A percentile compares a stretch with the other conserved stretches of the same genome.
phyloP scores from a whole-genome alignment of 495 filamentous ascomycete genomes.

The Aspergillus panamensis region DNA sequence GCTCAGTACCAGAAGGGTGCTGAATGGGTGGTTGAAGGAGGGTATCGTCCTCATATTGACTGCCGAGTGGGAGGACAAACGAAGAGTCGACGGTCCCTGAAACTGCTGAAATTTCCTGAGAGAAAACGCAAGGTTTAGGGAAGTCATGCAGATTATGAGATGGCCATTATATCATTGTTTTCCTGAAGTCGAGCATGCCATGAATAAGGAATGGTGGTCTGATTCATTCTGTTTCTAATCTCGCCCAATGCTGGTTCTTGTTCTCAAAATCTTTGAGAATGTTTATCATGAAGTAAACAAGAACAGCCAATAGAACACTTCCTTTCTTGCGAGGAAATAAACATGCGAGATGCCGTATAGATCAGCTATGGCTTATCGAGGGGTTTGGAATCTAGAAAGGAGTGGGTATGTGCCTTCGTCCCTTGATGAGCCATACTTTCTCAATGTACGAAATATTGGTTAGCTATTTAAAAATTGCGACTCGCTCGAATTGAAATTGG shows the following conservation, averaged over 20 bases:
- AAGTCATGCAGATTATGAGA: neutral
- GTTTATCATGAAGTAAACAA: neutral
- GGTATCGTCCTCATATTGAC: conserved; percentile 10
- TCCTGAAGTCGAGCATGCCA: neutral
- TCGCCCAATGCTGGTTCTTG: neutral
- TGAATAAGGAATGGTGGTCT: neutral
- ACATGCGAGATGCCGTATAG: neutral
- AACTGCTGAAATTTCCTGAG: neutral
- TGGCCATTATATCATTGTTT: neutral
- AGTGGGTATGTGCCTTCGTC: neutral
- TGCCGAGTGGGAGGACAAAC: neutral
- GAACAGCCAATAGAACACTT: neutral
- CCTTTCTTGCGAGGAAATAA: neutral
- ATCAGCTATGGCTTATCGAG: neutral
- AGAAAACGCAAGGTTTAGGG: neutral
- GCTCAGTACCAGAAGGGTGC: conserved; percentile 4
- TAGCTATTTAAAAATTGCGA: neutral
- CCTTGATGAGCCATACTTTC: neutral
- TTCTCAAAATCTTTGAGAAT: neutral
- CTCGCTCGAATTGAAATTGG: neutral
- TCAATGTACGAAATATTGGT: neutral
- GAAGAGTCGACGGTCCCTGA: neutral
- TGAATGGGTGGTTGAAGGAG: neutral
- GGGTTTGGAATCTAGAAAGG: conserved; percentile 5
- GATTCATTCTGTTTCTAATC: neutral